Evolutionary conservation across 805 yeast genomes (phyloP).

Genomic region (Candida boleticola): DNA sequence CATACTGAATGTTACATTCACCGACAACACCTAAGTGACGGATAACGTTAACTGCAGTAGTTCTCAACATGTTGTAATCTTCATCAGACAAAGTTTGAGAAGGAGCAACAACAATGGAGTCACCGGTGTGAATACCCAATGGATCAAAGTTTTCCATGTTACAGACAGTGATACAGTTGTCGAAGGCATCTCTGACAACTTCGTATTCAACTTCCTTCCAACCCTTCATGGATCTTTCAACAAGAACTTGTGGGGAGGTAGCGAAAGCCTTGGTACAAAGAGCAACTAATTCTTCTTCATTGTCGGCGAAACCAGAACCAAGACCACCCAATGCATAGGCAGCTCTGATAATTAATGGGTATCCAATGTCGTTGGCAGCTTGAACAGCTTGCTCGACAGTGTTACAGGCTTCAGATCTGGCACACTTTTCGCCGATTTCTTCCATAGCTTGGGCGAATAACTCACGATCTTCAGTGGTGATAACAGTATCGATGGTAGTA

Average conservation of each 20-base stretch:
- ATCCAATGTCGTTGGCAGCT: slow-evolving; percentile 86
- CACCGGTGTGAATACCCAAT: slow-evolving; percentile 98
- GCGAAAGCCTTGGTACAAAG: slow-evolving; percentile 92
- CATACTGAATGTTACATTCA: slow-evolving; percentile 98
- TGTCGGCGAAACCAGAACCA: slow-evolving; percentile 96
- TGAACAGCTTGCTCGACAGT: slow-evolving; percentile 75
- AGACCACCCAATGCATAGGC: slow-evolving; percentile 97
- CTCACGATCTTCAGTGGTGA: slow-evolving; percentile 98
- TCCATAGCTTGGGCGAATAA: slow-evolving; percentile 92
- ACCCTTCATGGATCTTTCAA: slow-evolving; percentile 96
- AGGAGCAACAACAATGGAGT: slow-evolving; percentile 98
- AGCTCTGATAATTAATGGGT: slow-evolving; percentile 95
- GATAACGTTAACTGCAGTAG: slow-evolving; percentile 95
- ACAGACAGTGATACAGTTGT: slow-evolving; percentile 98
- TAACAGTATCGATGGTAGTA: slow-evolving; percentile 92
- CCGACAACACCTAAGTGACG: slow-evolving; percentile 98
- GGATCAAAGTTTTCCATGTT: slow-evolving; percentile 99
- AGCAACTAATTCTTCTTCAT: slow-evolving; percentile 75
- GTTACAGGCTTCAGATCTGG: slow-evolving; percentile 84
- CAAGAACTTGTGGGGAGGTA: slow-evolving; percentile 91
- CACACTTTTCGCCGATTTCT: slow-evolving; percentile 93
- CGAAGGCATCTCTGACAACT: slow-evolving; percentile 96
- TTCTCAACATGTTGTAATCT: slow-evolving; percentile 96
- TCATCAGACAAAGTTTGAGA: slow-evolving; percentile 96
- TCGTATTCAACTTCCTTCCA: slow-evolving; percentile 99